Evolutionary conservation across 768 basidiomycete species (phyloP).

Genomic region (Stropharia rugosoannulata): DNA sequence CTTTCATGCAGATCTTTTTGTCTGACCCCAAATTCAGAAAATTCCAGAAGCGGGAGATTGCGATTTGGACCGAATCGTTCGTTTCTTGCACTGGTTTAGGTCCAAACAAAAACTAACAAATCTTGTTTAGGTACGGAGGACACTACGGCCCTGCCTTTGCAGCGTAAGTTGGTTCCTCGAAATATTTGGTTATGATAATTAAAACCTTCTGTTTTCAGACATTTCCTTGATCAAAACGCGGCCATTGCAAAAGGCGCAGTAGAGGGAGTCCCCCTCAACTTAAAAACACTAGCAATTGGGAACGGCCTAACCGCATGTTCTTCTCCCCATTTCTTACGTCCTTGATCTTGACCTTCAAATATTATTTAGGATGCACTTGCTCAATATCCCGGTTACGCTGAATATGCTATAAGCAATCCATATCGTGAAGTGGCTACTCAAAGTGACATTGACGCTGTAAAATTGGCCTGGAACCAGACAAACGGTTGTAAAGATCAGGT

Average conservation of each 20-base stretch:
- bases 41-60: conserved; percentile 43
- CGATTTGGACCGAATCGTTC: conserved; percentile 64
- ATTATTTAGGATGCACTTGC: conserved; percentile 11
- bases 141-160: conserved; percentile 73
- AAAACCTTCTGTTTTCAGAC: conserved; percentile 18
- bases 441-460: background rate
- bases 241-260: conserved; percentile 47
- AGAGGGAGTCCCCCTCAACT: conserved; percentile 46
- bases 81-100: background rate
- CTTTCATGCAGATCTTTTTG: conserved; percentile 63
- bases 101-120: too few species aligned
- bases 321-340: too few species aligned
- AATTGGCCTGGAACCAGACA: background rate
- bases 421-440: conserved; percentile 53
- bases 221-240: conserved; percentile 60
- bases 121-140: conserved; percentile 41
- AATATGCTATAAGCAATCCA: conserved; percentile 53
- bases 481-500: background rate
- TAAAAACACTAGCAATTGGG: conserved; percentile 58
- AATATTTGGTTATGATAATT: too few species aligned
- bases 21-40: conserved; percentile 51
- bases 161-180: conserved; percentile 28
- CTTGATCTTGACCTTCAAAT: background rate
- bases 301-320: conserved; percentile 54
- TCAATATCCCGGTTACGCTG: conserved; percentile 57